Percentiles rank a stretch among this genome's conserved stretches.
These are phyloP conservation scores for Polytrichum commune DNA, from an alignment of 225 moss, liverwort and hornwort genomes.

Conservation along the genomic window DNA sequence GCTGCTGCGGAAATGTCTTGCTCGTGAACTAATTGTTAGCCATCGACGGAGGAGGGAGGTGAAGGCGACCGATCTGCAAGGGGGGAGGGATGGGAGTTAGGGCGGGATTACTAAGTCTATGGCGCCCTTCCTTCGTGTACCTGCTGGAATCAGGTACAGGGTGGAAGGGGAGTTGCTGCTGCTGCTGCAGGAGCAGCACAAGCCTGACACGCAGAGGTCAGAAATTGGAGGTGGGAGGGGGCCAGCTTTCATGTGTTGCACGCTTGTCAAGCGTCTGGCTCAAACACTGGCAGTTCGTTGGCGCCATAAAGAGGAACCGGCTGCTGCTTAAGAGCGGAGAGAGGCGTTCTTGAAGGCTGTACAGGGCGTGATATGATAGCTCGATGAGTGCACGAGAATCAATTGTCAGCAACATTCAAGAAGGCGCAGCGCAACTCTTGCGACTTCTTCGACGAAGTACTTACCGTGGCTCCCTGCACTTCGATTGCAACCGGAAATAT, in stretches of 20 bases:
- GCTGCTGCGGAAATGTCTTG: no score
- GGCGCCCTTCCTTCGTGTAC: no score
- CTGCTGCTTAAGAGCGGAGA: background rate
- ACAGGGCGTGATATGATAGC: background rate
- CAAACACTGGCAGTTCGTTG: background rate
- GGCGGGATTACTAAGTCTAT: no score
- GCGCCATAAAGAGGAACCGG: background rate
- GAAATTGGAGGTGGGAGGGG: background rate
- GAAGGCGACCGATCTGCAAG: no score
- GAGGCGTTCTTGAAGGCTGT: background rate
- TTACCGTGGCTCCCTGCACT: background rate
- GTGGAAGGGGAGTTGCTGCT: no score
- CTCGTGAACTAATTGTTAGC: no score
- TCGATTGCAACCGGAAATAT: background rate
- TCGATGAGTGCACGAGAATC: slow-evolving; percentile 4
- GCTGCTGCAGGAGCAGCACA: background rate
- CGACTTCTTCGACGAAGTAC: background rate
- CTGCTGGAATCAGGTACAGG: no score
- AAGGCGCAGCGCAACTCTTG: background rate
- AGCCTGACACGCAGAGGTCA: background rate
- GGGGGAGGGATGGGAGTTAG: no score
- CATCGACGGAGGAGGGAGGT: no score
- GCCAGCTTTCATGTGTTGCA: slow-evolving; percentile 3
- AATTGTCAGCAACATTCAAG: background rate
- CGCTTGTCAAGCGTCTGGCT: background rate